phyloP scores from a whole-genome alignment of 805 yeast species.

The Ogataea thermomethanolica region DNA sequence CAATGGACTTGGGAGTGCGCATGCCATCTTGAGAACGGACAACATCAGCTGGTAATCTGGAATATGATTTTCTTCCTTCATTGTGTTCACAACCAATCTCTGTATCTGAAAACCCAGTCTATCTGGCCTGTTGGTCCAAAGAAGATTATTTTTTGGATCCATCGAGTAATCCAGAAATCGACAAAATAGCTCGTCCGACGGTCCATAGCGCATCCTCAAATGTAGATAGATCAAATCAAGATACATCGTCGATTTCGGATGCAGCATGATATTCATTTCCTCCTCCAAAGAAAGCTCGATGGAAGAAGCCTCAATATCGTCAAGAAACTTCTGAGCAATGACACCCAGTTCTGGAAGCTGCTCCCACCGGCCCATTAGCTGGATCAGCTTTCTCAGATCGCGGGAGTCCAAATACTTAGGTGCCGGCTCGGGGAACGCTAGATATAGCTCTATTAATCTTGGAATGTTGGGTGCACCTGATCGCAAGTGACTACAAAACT shows the following conservation, averaged over 20 bases:
- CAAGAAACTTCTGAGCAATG: too few species aligned
- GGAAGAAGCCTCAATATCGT: too few species aligned
- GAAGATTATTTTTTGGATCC: too few species aligned
- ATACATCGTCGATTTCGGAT: too few species aligned
- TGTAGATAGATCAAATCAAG: too few species aligned
- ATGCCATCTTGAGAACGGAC: slow-evolving; percentile 5
- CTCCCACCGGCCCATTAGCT: slow-evolving; percentile 1
- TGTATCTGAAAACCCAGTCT: slow-evolving; percentile 36
- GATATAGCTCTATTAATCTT: slow-evolving; percentile 1
- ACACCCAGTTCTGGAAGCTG: not conserved
- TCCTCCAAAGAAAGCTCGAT: too few species aligned
- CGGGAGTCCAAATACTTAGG: slow-evolving; percentile 7
- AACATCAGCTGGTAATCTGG: slow-evolving; percentile 8
- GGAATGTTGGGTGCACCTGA: too few species aligned
- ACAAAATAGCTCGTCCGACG: too few species aligned
- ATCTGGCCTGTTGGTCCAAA: too few species aligned
- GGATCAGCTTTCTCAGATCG: slow-evolving; percentile 9
- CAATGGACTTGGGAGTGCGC: not conserved
- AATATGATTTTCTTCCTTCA: not conserved
- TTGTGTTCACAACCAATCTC: not conserved
- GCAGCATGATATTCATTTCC: too few species aligned
- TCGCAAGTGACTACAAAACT: not conserved
- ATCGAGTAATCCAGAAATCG: too few species aligned
- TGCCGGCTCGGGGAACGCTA: slow-evolving; percentile 12
- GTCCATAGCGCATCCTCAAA: too few species aligned